Percentiles rank a stretch among this genome's conserved stretches.
Evolutionary conservation across 169 alveolate genomes (phyloP).

Genomic region (Cystoisospora suis): DNA sequence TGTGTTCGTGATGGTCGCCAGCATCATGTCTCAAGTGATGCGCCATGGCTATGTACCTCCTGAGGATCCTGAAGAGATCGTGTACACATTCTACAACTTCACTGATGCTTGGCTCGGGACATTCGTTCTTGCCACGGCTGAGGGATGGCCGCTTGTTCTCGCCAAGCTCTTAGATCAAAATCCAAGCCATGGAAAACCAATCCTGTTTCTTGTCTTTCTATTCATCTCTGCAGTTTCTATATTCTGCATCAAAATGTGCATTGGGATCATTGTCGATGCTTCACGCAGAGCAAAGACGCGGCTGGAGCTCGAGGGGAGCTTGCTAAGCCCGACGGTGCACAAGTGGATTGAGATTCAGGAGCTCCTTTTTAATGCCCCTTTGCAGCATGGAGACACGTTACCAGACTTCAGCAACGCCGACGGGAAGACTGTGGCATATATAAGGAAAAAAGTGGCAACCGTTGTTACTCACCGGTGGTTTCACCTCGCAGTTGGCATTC

Average conservation of each 20-base stretch:
- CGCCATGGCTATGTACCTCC: not conserved
- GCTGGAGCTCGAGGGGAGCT: constrained; percentile 56
- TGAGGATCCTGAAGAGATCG: not conserved
- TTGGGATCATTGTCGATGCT: constrained; percentile 63
- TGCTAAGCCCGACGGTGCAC: constrained; percentile 60
- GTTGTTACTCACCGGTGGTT: not conserved
- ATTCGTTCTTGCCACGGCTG: constrained; percentile 57
- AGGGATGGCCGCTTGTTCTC: constrained; percentile 64
- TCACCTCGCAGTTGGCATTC: not conserved
- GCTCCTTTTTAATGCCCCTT: not conserved
- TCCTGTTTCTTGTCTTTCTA: not conserved
- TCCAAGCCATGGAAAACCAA: not conserved
- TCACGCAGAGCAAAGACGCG: constrained; percentile 50
- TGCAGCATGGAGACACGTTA: constrained; percentile 30
- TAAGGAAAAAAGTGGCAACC: not conserved
- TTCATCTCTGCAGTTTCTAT: constrained; percentile 50
- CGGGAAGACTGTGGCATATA: not conserved
- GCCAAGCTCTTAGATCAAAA: constrained; percentile 29
- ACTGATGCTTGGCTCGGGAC: constrained; percentile 49
- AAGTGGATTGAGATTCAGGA: constrained; percentile 64
- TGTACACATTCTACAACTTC: not conserved
- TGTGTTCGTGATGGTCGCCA: not conserved
- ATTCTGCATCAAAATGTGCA: constrained; percentile 53
- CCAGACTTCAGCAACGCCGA: not conserved
- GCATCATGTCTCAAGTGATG: not conserved